Evolutionary conservation across 1,139 yeast species (phyloP).

Genomic region (Yamadazyma taylorii): DNA sequence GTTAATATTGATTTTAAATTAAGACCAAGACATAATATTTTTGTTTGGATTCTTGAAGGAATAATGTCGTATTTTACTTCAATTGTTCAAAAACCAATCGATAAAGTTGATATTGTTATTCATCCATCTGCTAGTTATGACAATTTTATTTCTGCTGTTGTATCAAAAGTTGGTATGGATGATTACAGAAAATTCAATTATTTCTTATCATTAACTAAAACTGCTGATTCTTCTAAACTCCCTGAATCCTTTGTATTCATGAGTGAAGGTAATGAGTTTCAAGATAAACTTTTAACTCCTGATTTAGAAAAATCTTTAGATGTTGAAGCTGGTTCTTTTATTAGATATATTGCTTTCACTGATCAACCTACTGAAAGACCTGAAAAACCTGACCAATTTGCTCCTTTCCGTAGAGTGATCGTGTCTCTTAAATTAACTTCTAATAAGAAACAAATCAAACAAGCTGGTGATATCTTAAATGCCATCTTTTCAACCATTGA

Average conservation of each 20-base stretch:
- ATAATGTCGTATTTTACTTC: constrained; percentile 55
- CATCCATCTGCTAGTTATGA: constrained; percentile 59
- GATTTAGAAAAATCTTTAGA: constrained; percentile 48
- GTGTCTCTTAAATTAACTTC: constrained; percentile 52
- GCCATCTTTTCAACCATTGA: constrained; percentile 59
- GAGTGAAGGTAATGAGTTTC: constrained; percentile 85
- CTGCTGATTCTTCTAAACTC: constrained; percentile 65
- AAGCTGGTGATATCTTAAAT: constrained; percentile 47
- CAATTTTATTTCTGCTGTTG: constrained; percentile 79
- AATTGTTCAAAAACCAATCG: constrained; percentile 53
- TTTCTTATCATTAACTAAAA: constrained; percentile 80
- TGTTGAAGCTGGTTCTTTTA: constrained; percentile 48
- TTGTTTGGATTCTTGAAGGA: constrained; percentile 61
- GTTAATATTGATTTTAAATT: constrained; percentile 62
- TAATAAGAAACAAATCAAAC: constrained; percentile 44
- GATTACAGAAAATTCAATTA: constrained; percentile 73
- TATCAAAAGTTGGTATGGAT: constrained; percentile 83
- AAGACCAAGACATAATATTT: constrained; percentile 77
- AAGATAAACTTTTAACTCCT: constrained; percentile 55
- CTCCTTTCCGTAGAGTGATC: constrained; percentile 55
- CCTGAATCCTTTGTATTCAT: constrained; percentile 81
- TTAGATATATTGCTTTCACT: constrained; percentile 74
- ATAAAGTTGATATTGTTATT: constrained; percentile 61
- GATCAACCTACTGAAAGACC: constrained; percentile 81
- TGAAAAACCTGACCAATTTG: constrained; percentile 46